phyloP scores from a whole-genome alignment of 495 filamentous ascomycete genomes.

The Penicillium paxilli region DNA sequence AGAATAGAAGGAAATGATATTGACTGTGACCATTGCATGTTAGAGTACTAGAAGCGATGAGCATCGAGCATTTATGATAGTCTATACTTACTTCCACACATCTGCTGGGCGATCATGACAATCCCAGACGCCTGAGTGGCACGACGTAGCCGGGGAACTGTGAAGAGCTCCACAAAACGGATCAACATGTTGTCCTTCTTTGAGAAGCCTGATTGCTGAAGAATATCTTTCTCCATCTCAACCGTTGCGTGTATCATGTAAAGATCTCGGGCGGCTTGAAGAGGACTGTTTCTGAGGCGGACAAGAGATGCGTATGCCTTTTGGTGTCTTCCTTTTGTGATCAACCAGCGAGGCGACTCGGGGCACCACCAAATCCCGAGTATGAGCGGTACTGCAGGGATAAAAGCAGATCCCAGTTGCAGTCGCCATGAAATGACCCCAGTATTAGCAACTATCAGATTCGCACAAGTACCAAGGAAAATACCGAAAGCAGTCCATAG shows the following conservation, averaged over 20 bases:
- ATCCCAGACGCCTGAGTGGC: slow-evolving; percentile 54
- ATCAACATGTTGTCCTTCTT: slow-evolving; percentile 37
- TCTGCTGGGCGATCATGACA: slow-evolving; percentile 80
- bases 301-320: slow-evolving; percentile 64
- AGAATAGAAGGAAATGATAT: slow-evolving; percentile 84
- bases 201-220: slow-evolving; percentile 23
- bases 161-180: slow-evolving; percentile 56
- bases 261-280: slow-evolving; percentile 76
- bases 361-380: slow-evolving; percentile 71
- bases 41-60: background rate
- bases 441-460: slow-evolving; percentile 61
- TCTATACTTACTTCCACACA: slow-evolving; percentile 64
- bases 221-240: slow-evolving; percentile 36
- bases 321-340: slow-evolving; percentile 61
- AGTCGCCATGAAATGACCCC: slow-evolving; percentile 69
- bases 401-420: slow-evolving; percentile 76
- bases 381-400: slow-evolving; percentile 69
- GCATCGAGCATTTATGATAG: background rate
- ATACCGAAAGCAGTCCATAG: slow-evolving; percentile 85
- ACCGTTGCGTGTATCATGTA: slow-evolving; percentile 69
- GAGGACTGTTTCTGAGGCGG: slow-evolving; percentile 58
- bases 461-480: slow-evolving; percentile 68
- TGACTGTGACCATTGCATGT: slow-evolving; percentile 35
- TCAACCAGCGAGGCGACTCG: slow-evolving; percentile 49
- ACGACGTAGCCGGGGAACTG: slow-evolving; percentile 56